A percentile compares a stretch with the other conserved stretches of the same genome.
Conservation (phyloP, 2,329 filamentous ascomycete species). For the Talaromyces sp. region DNA sequence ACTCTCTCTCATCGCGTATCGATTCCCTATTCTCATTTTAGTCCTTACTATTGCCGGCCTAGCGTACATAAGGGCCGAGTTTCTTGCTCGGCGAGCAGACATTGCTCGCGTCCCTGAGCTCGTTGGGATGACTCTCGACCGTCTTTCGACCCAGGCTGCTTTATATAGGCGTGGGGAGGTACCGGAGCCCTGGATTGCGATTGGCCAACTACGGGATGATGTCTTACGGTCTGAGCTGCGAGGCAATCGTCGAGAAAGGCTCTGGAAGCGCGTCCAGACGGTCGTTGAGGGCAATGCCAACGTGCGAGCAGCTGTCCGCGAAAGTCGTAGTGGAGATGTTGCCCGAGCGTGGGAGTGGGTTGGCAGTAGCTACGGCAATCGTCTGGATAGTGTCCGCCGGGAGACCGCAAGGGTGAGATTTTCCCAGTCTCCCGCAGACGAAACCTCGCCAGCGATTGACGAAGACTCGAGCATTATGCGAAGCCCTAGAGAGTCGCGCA, state of each 20-base stretch:
- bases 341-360: constrained; percentile 66
- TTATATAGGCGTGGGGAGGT: constrained; percentile 62
- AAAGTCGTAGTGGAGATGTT: constrained; percentile 52
- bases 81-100: constrained; percentile 59
- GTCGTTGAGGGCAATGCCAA: constrained; percentile 95
- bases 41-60: constrained; percentile 42
- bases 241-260: constrained; percentile 65
- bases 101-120: constrained; percentile 72
- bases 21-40: constrained; percentile 48
- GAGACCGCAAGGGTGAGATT: constrained; percentile 26
- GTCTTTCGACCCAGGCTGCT: constrained; percentile 76
- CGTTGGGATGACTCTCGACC: constrained; percentile 76
- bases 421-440: constrained; percentile 23
- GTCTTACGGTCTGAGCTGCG: constrained; percentile 78
- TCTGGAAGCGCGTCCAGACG: constrained; percentile 77
- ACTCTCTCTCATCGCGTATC: constrained; percentile 47
- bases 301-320: constrained; percentile 70
- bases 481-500: constrained; percentile 26
- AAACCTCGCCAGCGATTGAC: constrained; percentile 15
- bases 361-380: constrained; percentile 50
- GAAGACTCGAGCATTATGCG: constrained; percentile 18
- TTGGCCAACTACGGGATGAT: constrained; percentile 87
- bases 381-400: constrained; percentile 33
- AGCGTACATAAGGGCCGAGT: constrained; percentile 60
- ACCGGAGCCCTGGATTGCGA: constrained; percentile 73